A percentile compares a stretch with the other conserved stretches of the same genome.
These are phyloP conservation scores for Nyctanthes arbortristis DNA, from an alignment of 257 asterid genomes.

Conservation along the genomic window DNA sequence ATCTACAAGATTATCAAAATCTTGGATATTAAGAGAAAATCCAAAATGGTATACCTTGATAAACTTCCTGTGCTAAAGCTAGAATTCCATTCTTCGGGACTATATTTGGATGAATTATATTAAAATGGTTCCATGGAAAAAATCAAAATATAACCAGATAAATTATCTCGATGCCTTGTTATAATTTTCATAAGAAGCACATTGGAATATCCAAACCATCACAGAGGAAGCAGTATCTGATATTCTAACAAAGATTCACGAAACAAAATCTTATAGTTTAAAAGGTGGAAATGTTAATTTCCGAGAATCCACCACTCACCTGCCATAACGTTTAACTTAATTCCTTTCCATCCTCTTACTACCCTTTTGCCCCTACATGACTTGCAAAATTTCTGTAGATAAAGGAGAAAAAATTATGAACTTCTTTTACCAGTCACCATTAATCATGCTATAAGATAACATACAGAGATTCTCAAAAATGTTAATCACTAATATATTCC, in stretches of 20 bases:
- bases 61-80: not conserved
- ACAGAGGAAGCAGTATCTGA: not conserved
- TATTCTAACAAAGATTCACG: not conserved
- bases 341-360: conserved; percentile 68
- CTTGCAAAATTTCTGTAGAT: conserved; percentile 72
- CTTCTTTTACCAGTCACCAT: too few species aligned
- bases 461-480: too few species aligned
- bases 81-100: not conserved
- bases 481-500: too few species aligned
- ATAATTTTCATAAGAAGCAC: conserved; percentile 9
- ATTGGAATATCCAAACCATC: not conserved
- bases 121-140: conserved; percentile 10
- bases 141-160: not conserved
- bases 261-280: not conserved
- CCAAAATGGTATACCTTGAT: too few species aligned
- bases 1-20: too few species aligned
- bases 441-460: too few species aligned
- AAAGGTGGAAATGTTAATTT: not conserved
- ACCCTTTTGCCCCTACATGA: conserved; percentile 85
- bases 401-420: not conserved
- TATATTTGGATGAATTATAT: conserved; percentile 12
- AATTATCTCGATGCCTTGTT: not conserved
- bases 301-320: conserved; percentile 41
- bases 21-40: too few species aligned
- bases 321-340: conserved; percentile 70